Conservation (phyloP, 2,329 filamentous ascomycete genomes). For the Cryphonectria nitschkei region DNA sequence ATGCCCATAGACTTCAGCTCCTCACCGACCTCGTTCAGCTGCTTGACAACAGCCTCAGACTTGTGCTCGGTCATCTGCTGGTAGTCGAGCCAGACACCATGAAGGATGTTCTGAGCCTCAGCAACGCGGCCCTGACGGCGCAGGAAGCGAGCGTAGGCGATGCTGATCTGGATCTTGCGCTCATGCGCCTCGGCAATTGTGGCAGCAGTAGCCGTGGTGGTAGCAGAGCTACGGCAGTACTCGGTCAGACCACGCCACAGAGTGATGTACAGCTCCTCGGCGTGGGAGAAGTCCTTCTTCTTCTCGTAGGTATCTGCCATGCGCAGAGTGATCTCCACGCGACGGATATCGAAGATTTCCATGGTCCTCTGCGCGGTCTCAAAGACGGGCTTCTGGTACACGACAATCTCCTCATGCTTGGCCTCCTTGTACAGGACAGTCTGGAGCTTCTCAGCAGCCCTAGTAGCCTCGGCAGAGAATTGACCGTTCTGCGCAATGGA, state of each 20-base stretch:
- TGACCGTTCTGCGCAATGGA: constrained; percentile 27
- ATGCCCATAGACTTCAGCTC: constrained; percentile 31
- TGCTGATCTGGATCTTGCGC: constrained; percentile 32
- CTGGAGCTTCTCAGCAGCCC: constrained; percentile 29
- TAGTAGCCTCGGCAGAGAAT: constrained; percentile 25
- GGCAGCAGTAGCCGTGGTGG: constrained; percentile 22
- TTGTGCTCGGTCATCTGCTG: constrained; percentile 29
- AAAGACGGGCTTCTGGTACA: constrained; percentile 30
- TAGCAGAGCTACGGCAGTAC: constrained; percentile 29
- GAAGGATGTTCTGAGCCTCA: constrained; percentile 31
- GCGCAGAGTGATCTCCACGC: constrained; percentile 28
- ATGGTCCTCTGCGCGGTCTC: constrained; percentile 28
- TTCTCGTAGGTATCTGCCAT: constrained; percentile 30
- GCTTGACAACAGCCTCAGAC: constrained; percentile 29
- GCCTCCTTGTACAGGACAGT: constrained; percentile 26
- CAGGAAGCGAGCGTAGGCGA: constrained; percentile 30
- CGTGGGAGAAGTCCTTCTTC: constrained; percentile 30
- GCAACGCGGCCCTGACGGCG: constrained; percentile 29
- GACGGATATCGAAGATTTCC: constrained; percentile 29
- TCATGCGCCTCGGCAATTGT: constrained; percentile 30
- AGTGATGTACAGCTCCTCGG: constrained; percentile 33
- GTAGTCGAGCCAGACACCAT: constrained; percentile 32
- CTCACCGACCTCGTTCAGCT: constrained; percentile 30
- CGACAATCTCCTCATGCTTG: constrained; percentile 29
- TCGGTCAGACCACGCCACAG: constrained; percentile 32